phyloP scores from a whole-genome alignment of 805 yeast genomes.

The Kodamaea laetipori region DNA sequence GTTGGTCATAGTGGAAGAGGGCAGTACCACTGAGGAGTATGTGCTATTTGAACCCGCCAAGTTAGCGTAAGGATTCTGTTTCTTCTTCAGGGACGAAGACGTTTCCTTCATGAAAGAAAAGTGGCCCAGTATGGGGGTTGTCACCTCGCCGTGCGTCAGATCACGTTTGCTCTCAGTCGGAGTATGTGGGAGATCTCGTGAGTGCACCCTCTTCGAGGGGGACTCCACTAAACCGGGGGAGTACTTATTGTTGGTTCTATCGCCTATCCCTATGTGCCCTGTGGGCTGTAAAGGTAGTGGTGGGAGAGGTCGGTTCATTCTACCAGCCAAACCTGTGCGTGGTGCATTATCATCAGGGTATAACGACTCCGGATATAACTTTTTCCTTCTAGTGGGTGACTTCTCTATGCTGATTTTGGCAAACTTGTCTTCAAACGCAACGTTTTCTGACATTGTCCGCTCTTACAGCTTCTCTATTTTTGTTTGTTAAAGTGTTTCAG shows the following conservation, averaged over 20 bases:
- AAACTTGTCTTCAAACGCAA: constrained; percentile 30
- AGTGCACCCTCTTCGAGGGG: constrained; percentile 6
- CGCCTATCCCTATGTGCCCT: not conserved
- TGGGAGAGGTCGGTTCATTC: constrained; percentile 9
- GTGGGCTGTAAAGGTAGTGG: not conserved
- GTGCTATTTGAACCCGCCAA: not conserved
- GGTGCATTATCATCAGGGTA: constrained; percentile 15
- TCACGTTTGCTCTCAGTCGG: constrained; percentile 16
- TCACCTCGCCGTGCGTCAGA: constrained; percentile 19
- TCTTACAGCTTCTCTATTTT: not conserved
- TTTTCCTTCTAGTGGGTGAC: constrained; percentile 26
- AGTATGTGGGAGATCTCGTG: constrained; percentile 4
- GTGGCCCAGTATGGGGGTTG: constrained; percentile 20
- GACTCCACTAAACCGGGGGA: constrained; percentile 1
- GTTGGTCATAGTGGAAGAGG: not conserved
- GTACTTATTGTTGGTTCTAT: not conserved
- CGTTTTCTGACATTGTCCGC: constrained; percentile 9
- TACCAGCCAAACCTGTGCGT: constrained; percentile 1
- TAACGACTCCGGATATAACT: constrained; percentile 23
- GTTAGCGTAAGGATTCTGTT: constrained; percentile 17
- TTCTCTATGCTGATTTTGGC: constrained; percentile 33
- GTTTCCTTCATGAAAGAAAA: constrained; percentile 46
- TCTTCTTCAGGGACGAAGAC: constrained; percentile 39
- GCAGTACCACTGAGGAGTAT: too few relatives aligned
- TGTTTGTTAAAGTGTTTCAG: constrained; percentile 1